Evolutionary conservation across 2,329 filamentous ascomycete species (phyloP).

Genomic region (Phialocephala subalpina): DNA sequence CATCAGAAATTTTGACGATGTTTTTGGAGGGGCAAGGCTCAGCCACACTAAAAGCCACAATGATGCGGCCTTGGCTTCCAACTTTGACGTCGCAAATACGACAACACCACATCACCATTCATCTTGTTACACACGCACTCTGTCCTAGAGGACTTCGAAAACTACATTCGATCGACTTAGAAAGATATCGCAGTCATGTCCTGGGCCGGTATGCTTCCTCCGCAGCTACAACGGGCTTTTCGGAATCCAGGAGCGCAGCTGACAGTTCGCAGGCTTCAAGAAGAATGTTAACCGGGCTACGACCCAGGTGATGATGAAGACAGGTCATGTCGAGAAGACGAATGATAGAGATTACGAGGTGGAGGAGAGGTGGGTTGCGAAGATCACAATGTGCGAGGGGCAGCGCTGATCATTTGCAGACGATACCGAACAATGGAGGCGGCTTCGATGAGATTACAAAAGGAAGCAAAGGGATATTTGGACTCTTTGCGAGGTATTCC

Average conservation of each 20-base stretch:
- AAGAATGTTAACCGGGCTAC: constrained; percentile 99
- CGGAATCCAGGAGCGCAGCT: constrained; percentile 23
- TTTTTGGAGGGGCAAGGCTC: constrained; percentile 19
- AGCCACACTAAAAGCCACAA: constrained; percentile 16
- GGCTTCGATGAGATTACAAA: constrained; percentile 89
- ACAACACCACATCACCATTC: constrained; percentile 8
- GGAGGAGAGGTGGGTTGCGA: constrained; percentile 75
- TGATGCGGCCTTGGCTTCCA: constrained; percentile 12
- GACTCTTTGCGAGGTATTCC: constrained; percentile 85
- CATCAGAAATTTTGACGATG: constrained; percentile 12
- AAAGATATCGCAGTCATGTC: constrained; percentile 49
- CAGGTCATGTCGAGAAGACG: constrained; percentile 97
- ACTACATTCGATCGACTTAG: not conserved
- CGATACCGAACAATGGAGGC: constrained; percentile 98
- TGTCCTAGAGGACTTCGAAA: not conserved
- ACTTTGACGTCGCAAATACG: not conserved
- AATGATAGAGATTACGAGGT: constrained; percentile 99
- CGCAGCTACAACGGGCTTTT: not conserved
- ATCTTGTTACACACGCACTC: not conserved
- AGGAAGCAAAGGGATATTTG: constrained; percentile 97
- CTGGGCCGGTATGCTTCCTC: constrained; percentile 52
- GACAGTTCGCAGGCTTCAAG: constrained; percentile 73
- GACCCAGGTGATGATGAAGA: constrained; percentile 99
- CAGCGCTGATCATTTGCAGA: constrained; percentile 52
- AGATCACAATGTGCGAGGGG: not conserved